Evolutionary conservation across 352 stramenopile genomes (phyloP), one percentile per base, ranked within the genome.

Genomic region (Phytophthora palmivora): DNA sequence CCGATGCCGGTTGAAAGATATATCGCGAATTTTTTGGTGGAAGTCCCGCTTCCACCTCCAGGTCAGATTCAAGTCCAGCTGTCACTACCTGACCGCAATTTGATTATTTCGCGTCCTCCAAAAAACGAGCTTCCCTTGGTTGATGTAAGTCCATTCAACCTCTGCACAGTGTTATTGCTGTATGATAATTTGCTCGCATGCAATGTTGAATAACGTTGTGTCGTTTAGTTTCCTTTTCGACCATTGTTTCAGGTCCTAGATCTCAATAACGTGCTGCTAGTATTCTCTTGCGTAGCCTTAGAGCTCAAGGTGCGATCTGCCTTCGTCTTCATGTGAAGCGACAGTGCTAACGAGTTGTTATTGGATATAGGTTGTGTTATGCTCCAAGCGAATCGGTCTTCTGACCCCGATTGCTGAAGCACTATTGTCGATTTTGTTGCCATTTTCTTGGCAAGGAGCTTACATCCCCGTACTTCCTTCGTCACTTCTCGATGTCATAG

Each of bases 1-100:
- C 94, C 96, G 1, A 91, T 98, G 63, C 97, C 96, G 0, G 91
- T 99, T 33, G 97, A 99, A 70, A 74, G 96, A 36, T 99, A 99
- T 67, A 97, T 99, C 53, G 76, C 87, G 12, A 99, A 99, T 63
- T 98, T 99, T 70, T 92, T 98, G 46, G 80, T 77, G 36, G 97
- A 99, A 78, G 95, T 99, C 24, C 96, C 97, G 11, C 75, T 98
- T 28, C 97, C 97, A 6, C 96, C 97, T 5, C 95, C 82, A 6
- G 84, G 86, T 5, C 83, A 95, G 58, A 92, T 98, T 26, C 82
- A 97, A 79, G 94, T 98, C 1, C 81, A 96, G 56, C 87, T 96
- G 51, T 84, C 88, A 4, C 67, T 97, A 9, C 74, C 94, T 48
- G 87, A 98, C 68, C 71, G 84, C n/a, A 95, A 89, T 41, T 44